Evolutionary conservation across 306 rosid species (phyloP), one percentile per base, ranked within the genome.

Genomic region (Trifolium repens): DNA sequence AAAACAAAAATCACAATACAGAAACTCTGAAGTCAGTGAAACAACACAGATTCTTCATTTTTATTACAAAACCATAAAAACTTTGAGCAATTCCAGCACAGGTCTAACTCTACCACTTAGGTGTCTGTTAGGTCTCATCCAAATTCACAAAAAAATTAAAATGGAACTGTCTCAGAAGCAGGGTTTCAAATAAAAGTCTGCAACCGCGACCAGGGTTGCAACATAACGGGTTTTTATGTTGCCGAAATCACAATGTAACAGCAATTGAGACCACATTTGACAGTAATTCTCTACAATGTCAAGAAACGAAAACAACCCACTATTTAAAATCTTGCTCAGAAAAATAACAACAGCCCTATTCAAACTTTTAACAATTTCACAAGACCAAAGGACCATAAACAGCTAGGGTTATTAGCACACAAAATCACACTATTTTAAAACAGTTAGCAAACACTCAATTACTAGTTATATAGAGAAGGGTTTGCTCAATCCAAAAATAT

Each of bases 131-230:
- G 55, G 57, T 46, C 35, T 30, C 19, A 43, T 39, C 65, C 34
- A 59, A 59, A 65, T 68, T 63, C 34, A 30, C 3, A 30, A 27
- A 78, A 77, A 74, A 47, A 72, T 65, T 10, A 66, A 11, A 72
- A 67, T 37, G 16, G 68, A 59, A 49, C 17, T 26, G 27, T 43
- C 16, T 13, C 16, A 13, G 49, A 11, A 11, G 5, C 49, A 43
- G 15, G 49, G 49, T 43, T 43, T 43, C 13, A 43, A 43, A 43
- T 43, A 43, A 9, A 42, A 0, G 46, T 42, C 3, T 9, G 4
- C 11, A 12, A 43, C 14, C 14, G 1, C 5, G 14, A 9, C 12
- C 13, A 10, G 13, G 46, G 13, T 8, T 42, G 12, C 44, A 11
- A 42, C 46, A 2, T 9, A 42, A 42, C 13, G 10, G 13, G 9